Evolutionary conservation across 345 rosid genomes (phyloP), one percentile per base, ranked within the genome.

Genomic region (Euclidium syriacum): DNA sequence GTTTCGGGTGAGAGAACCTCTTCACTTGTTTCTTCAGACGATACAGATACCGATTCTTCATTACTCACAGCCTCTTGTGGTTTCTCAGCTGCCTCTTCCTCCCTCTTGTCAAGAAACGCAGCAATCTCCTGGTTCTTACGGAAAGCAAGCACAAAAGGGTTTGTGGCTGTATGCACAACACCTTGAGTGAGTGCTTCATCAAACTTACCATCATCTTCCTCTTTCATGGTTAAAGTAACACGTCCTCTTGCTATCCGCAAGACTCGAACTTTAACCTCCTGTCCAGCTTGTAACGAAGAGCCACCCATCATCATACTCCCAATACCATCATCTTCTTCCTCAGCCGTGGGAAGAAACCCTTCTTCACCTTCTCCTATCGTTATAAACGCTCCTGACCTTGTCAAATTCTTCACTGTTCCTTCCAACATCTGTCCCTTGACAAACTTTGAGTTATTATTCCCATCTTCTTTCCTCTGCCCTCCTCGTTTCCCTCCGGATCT

Each of bases 371-470:
- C 95, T 1, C 95, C 89, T 29, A 92, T 91, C 14, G 91, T 72
- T 25, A 91, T 83, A 73, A 91, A 88, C 48, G 95, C 80, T 30
- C 98, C 96, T 11, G 94, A 73, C 72, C 91, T 77, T 24, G 83
- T 72, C 47, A 86, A 62, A 67, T 83, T 88, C 78, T 92, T 88
- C 30, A 88, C 92, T 0, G 83, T 81, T 26, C 95, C 98, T 27
- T 77, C 84, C 49, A 89, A 72, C n/a, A 82, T 87, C 80, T 89
- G 95, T 64, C 98, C 98, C n/a, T n/a, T n/a, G n/a, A n/a, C n/a
- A n/a, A n/a, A n/a, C 71, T 85, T 83, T 9, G 94, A 80, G 58
- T 64, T 65, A n/a, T n/a, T n/a, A 73, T 61, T 76, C 27, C 49
- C 47, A 14, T 81, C 84, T 30, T 70, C 79, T 62, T 65, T 82